phyloP scores from a whole-genome alignment of 495 filamentous ascomycete genomes.

The Penicillium parvum region DNA sequence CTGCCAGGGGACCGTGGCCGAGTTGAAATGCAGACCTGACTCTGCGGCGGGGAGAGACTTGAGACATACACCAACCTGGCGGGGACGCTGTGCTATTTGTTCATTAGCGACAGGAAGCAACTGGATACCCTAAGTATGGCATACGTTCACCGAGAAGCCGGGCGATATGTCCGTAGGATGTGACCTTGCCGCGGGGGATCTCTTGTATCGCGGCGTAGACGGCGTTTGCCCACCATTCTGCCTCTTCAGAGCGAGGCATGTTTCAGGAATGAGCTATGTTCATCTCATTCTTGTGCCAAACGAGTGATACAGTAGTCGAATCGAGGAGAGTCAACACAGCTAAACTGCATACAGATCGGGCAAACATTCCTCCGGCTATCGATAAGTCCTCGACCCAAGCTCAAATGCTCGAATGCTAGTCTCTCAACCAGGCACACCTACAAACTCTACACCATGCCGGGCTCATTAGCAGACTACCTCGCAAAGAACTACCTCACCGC shows the following conservation, averaged over 20 bases:
- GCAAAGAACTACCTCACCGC: constrained; percentile 91
- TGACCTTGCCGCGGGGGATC: constrained; percentile 78
- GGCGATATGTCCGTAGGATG: constrained; percentile 87
- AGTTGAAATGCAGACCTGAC: constrained; percentile 52
- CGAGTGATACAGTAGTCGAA: background rate
- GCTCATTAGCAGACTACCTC: constrained; percentile 78
- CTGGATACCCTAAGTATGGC: background rate
- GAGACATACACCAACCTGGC: constrained; percentile 83
- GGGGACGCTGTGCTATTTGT: constrained; percentile 57
- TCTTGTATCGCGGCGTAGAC: constrained; percentile 82
- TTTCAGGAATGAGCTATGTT: background rate
- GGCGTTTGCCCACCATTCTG: constrained; percentile 73
- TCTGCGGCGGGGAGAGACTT: constrained; percentile 67
- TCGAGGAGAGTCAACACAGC: background rate
- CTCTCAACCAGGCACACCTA: background rate
- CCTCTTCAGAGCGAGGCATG: constrained; percentile 80
- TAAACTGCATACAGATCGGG: constrained; percentile 17
- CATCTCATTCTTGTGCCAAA: background rate
- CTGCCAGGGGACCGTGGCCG: constrained; percentile 87
- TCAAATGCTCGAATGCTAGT: background rate
- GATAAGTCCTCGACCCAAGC: constrained; percentile 18
- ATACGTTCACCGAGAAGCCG: constrained; percentile 70
- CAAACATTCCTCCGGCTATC: constrained; percentile 22
- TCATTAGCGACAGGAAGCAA: background rate
- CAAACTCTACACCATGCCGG: constrained; percentile 15